Evolutionary conservation across 768 basidiomycete genomes (phyloP).

Genomic region (Russula olivacea): DNA sequence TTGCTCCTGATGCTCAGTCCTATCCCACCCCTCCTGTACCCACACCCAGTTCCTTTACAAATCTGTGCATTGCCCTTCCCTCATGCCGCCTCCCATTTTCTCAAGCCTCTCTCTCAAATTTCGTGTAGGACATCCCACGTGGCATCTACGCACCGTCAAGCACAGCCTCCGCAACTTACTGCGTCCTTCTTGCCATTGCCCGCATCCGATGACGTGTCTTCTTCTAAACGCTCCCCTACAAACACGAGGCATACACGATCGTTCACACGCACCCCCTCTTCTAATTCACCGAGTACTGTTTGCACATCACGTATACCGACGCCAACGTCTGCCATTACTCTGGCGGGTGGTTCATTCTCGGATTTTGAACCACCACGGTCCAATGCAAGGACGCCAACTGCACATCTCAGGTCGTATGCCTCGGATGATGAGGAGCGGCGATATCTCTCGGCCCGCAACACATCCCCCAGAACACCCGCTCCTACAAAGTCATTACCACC

Average conservation of each 20-base stretch:
- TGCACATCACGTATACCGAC: conserved; percentile 23
- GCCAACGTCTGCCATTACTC: conserved; percentile 9
- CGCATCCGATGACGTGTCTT: conserved; percentile 11
- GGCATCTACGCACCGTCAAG: background rate
- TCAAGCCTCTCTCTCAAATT: background rate
- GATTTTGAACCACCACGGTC: conserved; percentile 19
- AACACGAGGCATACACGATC: conserved; percentile 11
- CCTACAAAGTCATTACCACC: conserved; percentile 21
- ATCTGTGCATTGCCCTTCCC: background rate
- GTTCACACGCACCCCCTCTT: conserved; percentile 7
- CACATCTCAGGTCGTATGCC: conserved; percentile 13
- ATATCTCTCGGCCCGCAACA: conserved; percentile 18
- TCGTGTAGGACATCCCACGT: background rate
- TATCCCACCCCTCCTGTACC: background rate
- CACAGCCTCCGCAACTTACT: conserved; percentile 6
- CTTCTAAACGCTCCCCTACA: conserved; percentile 18
- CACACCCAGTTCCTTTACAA: conserved; percentile 10
- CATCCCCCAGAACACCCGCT: conserved; percentile 19
- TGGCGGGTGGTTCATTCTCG: conserved; percentile 18
- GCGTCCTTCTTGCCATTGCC: conserved; percentile 12
- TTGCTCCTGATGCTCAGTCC: background rate
- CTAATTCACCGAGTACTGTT: background rate
- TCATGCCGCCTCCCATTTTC: background rate
- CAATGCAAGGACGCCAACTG: conserved; percentile 1
- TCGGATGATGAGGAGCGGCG: conserved; percentile 21